Evolutionary conservation across 441 rosid species (phyloP), one percentile per base, ranked within the genome.

Genomic region (Gossypium laxum): DNA sequence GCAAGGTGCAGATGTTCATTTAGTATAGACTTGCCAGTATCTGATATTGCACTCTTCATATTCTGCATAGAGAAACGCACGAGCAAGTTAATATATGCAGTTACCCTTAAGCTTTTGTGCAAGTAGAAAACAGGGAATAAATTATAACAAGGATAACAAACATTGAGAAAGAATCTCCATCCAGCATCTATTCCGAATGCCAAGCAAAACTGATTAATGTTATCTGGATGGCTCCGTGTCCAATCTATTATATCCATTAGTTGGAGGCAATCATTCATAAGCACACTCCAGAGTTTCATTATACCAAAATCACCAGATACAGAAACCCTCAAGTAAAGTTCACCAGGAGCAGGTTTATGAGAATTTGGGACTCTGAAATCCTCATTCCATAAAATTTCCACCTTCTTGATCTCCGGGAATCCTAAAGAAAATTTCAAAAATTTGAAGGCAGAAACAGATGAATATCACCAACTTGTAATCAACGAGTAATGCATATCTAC

Each of bases 191-290:
- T 84, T 62, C 98, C 99, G 76, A 77, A 87, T 65, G 90, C 88
- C 60, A 79, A 85, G 78, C 88, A 85, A 77, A 90, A 87, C 41
- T 87, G 89, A 12, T 77, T 85, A 71, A 93, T 86, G 68, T 88
- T 90, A 79, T 96, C 94, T 0, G 99, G 96, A 85, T 89, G 97
- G 80, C 96, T 93, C 62, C 93, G 88, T 2, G 81, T 81, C 99
- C 99, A 91, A 51, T 96, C 96, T 2, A 95, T 92, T 83, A 79
- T 75, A 77, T 88, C 89, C 87, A 86, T 87, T 41, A 92, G 76
- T 48, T 78, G 89, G 72, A 88, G 78, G 79, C 96, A 95, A 22
- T 80, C 59, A 74, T 91, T 79, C 82, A 91, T 32, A 57, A 95
- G 90, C 62, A 69, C 47, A 63, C 75, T 83, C 98, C 99, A 95